Evolutionary conservation across 2,329 filamentous ascomycete genomes (phyloP).

Genomic region (Aspergillus fructus): DNA sequence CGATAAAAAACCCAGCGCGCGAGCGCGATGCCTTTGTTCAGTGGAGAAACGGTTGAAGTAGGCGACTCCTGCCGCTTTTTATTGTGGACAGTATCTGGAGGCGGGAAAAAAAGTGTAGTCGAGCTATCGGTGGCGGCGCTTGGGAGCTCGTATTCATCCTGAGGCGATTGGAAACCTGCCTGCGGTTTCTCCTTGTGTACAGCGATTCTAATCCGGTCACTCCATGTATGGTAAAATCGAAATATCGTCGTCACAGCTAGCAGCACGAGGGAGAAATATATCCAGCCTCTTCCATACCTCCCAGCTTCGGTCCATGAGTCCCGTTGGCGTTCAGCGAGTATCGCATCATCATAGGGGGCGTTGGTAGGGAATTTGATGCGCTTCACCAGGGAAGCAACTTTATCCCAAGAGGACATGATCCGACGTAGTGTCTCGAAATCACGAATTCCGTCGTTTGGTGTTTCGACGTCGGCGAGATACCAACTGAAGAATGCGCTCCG

Average conservation of each 20-base stretch:
- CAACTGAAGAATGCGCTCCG: background rate
- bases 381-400: slow-evolving; percentile 36
- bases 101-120: slow-evolving; percentile 74
- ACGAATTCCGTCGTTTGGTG: background rate
- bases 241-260: slow-evolving; percentile 66
- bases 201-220: slow-evolving; percentile 87
- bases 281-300: slow-evolving; percentile 85
- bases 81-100: slow-evolving; percentile 57
- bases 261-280: slow-evolving; percentile 78
- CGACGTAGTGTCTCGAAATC: background rate
- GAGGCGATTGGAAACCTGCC: slow-evolving; percentile 55
- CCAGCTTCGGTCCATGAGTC: slow-evolving; percentile 81
- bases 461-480: background rate
- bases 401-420: slow-evolving; percentile 17
- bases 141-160: slow-evolving; percentile 61
- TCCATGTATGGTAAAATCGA: slow-evolving; percentile 84
- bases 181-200: slow-evolving; percentile 81
- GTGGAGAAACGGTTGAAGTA: slow-evolving; percentile 68
- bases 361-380: slow-evolving; percentile 59
- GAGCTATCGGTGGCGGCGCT: slow-evolving; percentile 60
- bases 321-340: slow-evolving; percentile 51
- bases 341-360: slow-evolving; percentile 54
- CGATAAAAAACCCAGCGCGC: slow-evolving; percentile 88
- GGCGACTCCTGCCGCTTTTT: slow-evolving; percentile 63
- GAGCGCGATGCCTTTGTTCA: slow-evolving; percentile 79